phyloP scores from a whole-genome alignment of 768 basidiomycete genomes.

The Coprinopsis marcescibilis region DNA sequence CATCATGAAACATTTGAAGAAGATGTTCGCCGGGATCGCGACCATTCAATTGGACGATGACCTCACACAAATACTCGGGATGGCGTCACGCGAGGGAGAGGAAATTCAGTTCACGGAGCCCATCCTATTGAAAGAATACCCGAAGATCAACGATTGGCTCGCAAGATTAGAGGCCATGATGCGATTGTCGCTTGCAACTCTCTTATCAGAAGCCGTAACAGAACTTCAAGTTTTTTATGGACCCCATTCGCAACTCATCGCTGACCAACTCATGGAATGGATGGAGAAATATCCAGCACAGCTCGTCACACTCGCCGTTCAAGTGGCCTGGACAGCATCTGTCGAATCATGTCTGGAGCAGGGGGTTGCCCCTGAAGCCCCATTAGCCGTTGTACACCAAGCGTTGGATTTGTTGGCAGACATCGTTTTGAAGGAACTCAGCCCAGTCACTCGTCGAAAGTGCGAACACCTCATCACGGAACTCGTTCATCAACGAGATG shows the following conservation, averaged over 20 bases:
- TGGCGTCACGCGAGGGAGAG: constrained; percentile 95
- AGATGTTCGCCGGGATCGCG: constrained; percentile 99
- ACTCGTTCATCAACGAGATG: constrained; percentile 96
- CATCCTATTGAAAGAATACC: constrained; percentile 85
- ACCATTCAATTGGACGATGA: constrained; percentile 87
- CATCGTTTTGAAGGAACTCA: constrained; percentile 87
- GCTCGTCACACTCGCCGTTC: constrained; percentile 90
- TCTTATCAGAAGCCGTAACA: constrained; percentile 72
- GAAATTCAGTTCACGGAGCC: constrained; percentile 81
- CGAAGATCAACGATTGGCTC: constrained; percentile 99
- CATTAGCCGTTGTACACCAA: constrained; percentile 71
- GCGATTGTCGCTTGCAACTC: constrained; percentile 79
- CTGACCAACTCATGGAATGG: constrained; percentile 78
- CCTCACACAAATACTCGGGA: constrained; percentile 81
- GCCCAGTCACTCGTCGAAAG: constrained; percentile 89
- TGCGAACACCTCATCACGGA: constrained; percentile 99
- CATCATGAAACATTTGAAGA: constrained; percentile 99
- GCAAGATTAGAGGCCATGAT: constrained; percentile 89
- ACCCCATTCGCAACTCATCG: constrained; percentile 49
- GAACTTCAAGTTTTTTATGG: constrained; percentile 83
- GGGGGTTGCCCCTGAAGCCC: constrained; percentile 47
- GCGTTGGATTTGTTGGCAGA: constrained; percentile 95
- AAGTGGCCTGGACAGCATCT: constrained; percentile 88
- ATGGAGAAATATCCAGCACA: constrained; percentile 94
- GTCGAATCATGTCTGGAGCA: constrained; percentile 69